A percentile compares a stretch with the other conserved stretches of the same genome.
These are phyloP conservation scores for Gnomoniopsis smithogilvyi DNA, from an alignment of 2,329 filamentous ascomycete genomes.

Conservation along the genomic window DNA sequence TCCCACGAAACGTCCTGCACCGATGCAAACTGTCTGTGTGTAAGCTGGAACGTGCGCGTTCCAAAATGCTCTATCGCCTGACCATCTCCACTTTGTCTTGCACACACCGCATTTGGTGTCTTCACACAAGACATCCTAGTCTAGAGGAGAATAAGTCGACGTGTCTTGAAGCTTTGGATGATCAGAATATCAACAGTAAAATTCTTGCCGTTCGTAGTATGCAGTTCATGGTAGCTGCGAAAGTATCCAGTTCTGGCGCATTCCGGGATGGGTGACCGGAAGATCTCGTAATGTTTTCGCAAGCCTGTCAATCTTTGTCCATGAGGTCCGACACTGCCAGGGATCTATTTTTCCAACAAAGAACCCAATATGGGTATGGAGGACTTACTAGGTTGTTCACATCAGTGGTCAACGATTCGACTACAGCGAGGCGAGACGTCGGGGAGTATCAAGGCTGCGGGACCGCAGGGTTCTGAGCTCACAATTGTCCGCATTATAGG, in stretches of 20 bases:
- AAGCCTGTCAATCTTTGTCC: not conserved
- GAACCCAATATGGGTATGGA: not conserved
- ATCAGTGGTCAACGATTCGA: not conserved
- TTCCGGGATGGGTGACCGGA: no score
- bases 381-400: not conserved
- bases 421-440: not conserved
- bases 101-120: not conserved
- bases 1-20: not conserved
- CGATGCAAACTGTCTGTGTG: constrained; percentile 1
- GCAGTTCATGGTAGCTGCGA: no score
- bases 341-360: not conserved
- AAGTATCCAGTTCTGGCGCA: no score
- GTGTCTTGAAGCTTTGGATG: no score
- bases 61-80: not conserved
- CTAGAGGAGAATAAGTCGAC: no score
- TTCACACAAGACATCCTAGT: no score
- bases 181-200: no score
- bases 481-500: constrained; percentile 6
- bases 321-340: not conserved
- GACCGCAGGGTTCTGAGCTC: constrained; percentile 5
- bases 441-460: constrained; percentile 7
- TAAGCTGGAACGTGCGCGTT: not conserved
- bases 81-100: not conserved
- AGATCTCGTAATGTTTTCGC: not conserved
- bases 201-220: no score